Evolutionary conservation across 306 rosid genomes (phyloP).

Genomic region (Canavalia ensiformis): DNA sequence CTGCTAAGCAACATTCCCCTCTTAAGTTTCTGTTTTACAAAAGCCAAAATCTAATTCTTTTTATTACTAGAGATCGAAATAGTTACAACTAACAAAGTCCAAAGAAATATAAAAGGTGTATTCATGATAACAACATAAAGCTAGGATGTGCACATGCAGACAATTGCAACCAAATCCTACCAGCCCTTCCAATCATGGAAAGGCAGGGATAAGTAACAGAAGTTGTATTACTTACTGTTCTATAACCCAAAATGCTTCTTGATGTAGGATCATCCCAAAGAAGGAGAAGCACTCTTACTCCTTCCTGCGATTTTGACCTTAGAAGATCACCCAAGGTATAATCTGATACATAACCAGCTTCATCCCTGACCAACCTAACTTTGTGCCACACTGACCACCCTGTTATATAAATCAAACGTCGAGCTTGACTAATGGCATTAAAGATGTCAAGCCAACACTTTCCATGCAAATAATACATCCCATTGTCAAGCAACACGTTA

Average conservation of each 20-base stretch:
- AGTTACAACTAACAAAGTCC: slow-evolving; percentile 15
- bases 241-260: slow-evolving; percentile 84
- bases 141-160: slow-evolving; percentile 13
- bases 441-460: slow-evolving; percentile 90
- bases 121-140: slow-evolving; percentile 24
- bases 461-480: slow-evolving; percentile 76
- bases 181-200: not conserved
- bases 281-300: slow-evolving; percentile 97
- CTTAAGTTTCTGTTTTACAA: not conserved
- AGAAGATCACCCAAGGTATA: slow-evolving; percentile 81
- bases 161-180: slow-evolving; percentile 24
- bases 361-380: slow-evolving; percentile 76
- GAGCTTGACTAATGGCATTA: slow-evolving; percentile 80
- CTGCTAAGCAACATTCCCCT: not conserved
- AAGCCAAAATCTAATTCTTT: slow-evolving; percentile 17
- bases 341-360: slow-evolving; percentile 56
- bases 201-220: slow-evolving; percentile 31
- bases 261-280: slow-evolving; percentile 99
- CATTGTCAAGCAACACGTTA: slow-evolving; percentile 70
- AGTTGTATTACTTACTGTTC: slow-evolving; percentile 70
- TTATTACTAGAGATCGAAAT: slow-evolving; percentile 7
- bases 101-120: slow-evolving; percentile 25
- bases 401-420: slow-evolving; percentile 80
- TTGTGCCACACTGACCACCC: slow-evolving; percentile 99
- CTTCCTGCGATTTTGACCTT: slow-evolving; percentile 90